Percentiles rank a stretch among this genome's conserved stretches.
phyloP scores from a whole-genome alignment of 2,329 filamentous ascomycete genomes.

The Verticillium nubilum region DNA sequence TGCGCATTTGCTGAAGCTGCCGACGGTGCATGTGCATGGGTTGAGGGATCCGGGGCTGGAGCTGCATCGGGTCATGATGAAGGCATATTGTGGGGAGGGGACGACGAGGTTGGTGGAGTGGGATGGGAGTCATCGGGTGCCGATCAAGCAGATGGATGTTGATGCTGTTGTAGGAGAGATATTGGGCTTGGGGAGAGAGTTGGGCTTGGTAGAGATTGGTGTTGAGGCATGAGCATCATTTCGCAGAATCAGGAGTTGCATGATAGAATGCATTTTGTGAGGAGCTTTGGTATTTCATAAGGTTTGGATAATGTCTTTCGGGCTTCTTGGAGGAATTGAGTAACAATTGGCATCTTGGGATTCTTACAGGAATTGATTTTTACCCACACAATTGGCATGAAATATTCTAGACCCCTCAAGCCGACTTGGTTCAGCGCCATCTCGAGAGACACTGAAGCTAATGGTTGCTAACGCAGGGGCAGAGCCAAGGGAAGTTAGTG shows the following conservation, averaged over 20 bases:
- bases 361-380: no score
- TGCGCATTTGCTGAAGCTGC: slow-evolving; percentile 45
- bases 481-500: background rate
- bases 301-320: no score
- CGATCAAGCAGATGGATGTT: slow-evolving; percentile 63
- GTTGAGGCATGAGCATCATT: background rate
- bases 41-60: slow-evolving; percentile 53
- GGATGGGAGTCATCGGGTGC: slow-evolving; percentile 67
- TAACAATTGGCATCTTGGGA: no score
- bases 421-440: background rate
- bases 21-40: slow-evolving; percentile 66
- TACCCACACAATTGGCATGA: no score
- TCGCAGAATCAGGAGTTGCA: background rate
- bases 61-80: slow-evolving; percentile 49
- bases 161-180: slow-evolving; percentile 47
- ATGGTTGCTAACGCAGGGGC: background rate
- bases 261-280: background rate
- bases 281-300: no score
- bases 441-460: background rate
- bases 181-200: slow-evolving; percentile 40
- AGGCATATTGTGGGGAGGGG: slow-evolving; percentile 53
- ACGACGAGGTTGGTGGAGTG: slow-evolving; percentile 60
- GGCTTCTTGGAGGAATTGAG: no score
- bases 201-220: slow-evolving; percentile 1
- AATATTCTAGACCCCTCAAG: no score